Evolutionary conservation across 257 asterid genomes (phyloP), one percentile per base, ranked within the genome.

Genomic region (Plantago elongata): DNA sequence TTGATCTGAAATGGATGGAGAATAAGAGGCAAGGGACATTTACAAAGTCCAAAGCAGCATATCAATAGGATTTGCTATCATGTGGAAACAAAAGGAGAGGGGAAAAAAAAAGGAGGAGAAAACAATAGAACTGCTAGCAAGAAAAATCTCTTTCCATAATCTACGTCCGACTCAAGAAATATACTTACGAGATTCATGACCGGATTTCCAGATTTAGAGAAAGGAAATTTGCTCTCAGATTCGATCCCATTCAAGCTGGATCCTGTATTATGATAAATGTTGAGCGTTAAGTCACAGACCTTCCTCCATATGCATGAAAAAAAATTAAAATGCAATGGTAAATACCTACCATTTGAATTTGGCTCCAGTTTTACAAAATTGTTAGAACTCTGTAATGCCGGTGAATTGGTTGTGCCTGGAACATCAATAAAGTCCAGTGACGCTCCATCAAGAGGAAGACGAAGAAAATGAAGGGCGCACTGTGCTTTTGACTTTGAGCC

Each of bases 401-500:
- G 48, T 54, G 67, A 63, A 45, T 70, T 57, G 16, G 68, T 46
- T 12, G 74, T 72, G 64, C 67, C 48, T 46, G 70, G 58, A 50
- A 66, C 51, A 47, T 66, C 70, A 57, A 66, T 56, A 57, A 22
- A 14, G n/a, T 66, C 70, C 37, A 66, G 64, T 17, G 70, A 57
- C 34, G 58, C 15, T 5, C 51, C 46, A 30, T 66, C 70, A 15
- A 66, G 58, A 57, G 70, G 64, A 52, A 81, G 55, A 52, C 86
- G 83, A 51, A 81, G 77, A 66, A 81, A 81, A 64, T 81, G 83
- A 58, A 77, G 81, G 49, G 78, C 72, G 65, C 86, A 81, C 61
- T 81, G 83, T 57, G 86, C 83, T 71, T 78, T 81, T 52, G 86
- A 81, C 73, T 81, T 81, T 18, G 86, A 66, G 17, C 83, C 86